phyloP scores from a whole-genome alignment of 371 early-diverging fungal species.

The Mortierella polycephala region DNA sequence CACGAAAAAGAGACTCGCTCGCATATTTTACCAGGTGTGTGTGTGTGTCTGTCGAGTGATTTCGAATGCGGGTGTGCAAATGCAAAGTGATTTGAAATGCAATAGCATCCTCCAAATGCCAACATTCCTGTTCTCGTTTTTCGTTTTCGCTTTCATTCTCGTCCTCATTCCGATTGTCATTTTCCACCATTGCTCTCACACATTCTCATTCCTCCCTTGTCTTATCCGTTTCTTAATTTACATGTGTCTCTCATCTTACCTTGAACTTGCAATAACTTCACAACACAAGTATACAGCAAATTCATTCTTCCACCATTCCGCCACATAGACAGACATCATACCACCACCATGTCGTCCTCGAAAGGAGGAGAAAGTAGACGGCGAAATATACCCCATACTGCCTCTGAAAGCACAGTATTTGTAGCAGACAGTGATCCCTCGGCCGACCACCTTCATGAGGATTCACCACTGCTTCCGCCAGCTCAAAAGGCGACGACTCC shows the following conservation, averaged over 20 bases:
- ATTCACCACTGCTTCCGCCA: slow-evolving; percentile 3
- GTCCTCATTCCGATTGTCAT: not conserved
- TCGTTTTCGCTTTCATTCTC: too few relatives aligned
- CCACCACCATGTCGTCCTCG: not conserved
- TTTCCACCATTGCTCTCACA: not conserved
- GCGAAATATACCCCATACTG: slow-evolving; percentile 2
- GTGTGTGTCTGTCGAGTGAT: too few relatives aligned
- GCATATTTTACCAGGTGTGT: too few relatives aligned
- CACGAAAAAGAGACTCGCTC: too few relatives aligned
- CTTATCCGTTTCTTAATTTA: not conserved
- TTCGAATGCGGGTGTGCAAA: too few relatives aligned
- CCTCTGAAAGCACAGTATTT: slow-evolving; percentile 12
- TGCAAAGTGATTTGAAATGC: slow-evolving; percentile 14
- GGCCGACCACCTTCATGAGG: not conserved
- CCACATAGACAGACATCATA: not conserved
- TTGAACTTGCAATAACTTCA: not conserved
- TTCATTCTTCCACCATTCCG: not conserved
- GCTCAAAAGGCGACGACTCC: not conserved
- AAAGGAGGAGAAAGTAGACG: slow-evolving; percentile 1
- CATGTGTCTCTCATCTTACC: too few relatives aligned
- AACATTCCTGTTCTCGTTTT: slow-evolving; percentile 1
- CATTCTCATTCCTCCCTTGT: not conserved
- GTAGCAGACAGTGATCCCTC: too few relatives aligned
- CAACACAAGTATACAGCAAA: too few relatives aligned
- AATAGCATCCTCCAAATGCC: not conserved